A percentile compares a stretch with the other conserved stretches of the same genome.
These are phyloP conservation scores for Sarocladium kiliense DNA, from an alignment of 2,329 filamentous ascomycete species.

Conservation along the genomic window DNA sequence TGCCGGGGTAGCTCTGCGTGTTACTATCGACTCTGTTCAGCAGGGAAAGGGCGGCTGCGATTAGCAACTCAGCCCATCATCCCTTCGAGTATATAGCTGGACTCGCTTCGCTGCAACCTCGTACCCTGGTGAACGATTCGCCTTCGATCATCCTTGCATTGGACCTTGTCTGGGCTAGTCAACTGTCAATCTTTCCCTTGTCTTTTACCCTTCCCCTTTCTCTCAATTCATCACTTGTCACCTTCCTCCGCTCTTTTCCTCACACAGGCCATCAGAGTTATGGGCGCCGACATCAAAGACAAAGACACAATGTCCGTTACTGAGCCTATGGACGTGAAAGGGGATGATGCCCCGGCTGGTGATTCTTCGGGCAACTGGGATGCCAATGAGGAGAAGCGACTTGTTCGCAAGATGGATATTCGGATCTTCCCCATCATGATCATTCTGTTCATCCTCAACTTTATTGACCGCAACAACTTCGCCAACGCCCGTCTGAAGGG, in stretches of 20 bases:
- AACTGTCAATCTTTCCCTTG: neutral
- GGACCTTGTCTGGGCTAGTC: neutral
- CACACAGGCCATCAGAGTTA: neutral
- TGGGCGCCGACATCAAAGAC: neutral
- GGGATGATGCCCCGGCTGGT: neutral
- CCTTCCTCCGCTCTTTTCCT: too few species aligned
- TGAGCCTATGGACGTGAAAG: neutral
- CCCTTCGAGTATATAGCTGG: neutral
- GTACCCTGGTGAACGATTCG: neutral
- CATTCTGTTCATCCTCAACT: slow-evolving; percentile 33
- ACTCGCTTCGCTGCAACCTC: neutral
- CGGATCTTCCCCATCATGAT: slow-evolving; percentile 23
- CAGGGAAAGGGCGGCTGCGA: neutral
- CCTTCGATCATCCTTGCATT: neutral
- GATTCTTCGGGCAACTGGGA: neutral
- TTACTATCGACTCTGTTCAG: neutral
- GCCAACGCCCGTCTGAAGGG: slow-evolving; percentile 12
- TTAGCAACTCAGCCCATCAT: neutral
- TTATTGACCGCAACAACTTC: slow-evolving; percentile 42
- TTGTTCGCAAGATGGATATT: slow-evolving; percentile 23
- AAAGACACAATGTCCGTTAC: neutral
- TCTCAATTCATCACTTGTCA: neutral
- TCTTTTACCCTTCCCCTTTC: neutral
- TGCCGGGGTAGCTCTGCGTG: neutral
- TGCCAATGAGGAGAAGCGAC: slow-evolving; percentile 11